Conservation (phyloP, 108 stramenopile genomes). For the Epipyxis sp. region DNA sequence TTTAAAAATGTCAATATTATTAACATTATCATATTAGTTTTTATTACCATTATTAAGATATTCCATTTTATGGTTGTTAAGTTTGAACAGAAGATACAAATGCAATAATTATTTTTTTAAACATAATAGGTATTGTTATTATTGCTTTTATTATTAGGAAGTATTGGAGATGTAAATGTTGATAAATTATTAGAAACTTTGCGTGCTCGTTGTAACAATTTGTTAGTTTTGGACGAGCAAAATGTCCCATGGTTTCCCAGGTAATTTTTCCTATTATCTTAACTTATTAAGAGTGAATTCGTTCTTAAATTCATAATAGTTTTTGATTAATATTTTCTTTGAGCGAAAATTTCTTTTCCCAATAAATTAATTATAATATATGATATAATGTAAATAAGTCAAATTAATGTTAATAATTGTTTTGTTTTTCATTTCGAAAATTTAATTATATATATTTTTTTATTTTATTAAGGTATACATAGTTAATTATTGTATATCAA, state of each 20-base stretch:
- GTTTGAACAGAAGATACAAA: not conserved
- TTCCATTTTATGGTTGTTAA: not conserved
- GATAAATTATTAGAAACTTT: slow-evolving; percentile 60
- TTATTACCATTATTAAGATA: no score
- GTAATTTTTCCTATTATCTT: not conserved
- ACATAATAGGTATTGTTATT: not conserved
- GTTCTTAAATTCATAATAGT: not conserved
- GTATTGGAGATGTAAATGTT: slow-evolving; percentile 58
- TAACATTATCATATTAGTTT: no score
- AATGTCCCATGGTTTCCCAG: slow-evolving; percentile 89
- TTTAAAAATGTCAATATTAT: no score
- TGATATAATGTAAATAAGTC: no score
- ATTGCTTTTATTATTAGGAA: slow-evolving; percentile 68
- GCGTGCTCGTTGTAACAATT: slow-evolving; percentile 58
- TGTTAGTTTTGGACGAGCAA: slow-evolving; percentile 75
- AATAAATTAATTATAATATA: no score
- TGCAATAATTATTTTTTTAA: not conserved
- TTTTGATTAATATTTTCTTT: no score
- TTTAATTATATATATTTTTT: no score
- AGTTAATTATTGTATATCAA: no score
- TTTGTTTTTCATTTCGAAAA: no score
- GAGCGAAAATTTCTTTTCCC: slow-evolving; percentile 16
- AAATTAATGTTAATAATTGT: no score
- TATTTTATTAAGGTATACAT: no score
- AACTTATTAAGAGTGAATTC: not conserved